Conservation (phyloP, 2,329 filamentous ascomycete genomes). For the Penicillium decumbens region DNA sequence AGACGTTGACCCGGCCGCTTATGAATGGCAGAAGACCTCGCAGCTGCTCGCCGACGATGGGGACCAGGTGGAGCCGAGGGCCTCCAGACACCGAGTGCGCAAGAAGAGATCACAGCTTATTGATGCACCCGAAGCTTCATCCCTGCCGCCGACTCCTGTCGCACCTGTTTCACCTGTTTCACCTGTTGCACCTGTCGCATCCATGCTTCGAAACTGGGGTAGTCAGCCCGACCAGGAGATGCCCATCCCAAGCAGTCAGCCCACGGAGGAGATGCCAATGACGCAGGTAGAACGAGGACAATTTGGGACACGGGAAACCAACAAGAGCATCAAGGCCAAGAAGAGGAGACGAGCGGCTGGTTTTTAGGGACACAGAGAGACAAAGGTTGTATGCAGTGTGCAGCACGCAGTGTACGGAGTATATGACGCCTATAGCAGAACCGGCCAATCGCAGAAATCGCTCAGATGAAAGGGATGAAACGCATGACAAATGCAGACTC, state of each 20-base stretch:
- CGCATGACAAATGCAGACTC: not conserved
- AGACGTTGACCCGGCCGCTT: conserved; percentile 31
- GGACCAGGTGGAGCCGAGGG: conserved; percentile 11
- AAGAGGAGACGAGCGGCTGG: conserved; percentile 42
- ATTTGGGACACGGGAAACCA: conserved; percentile 36
- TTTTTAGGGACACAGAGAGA: conserved; percentile 27
- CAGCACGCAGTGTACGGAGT: not conserved
- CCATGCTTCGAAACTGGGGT: conserved; percentile 27
- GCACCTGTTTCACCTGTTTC: conserved; percentile 20
- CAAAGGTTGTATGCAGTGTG: not conserved
- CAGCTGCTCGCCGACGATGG: conserved; percentile 20
- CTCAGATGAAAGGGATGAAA: conserved; percentile 12
- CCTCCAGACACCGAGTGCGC: conserved; percentile 22
- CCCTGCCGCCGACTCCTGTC: conserved; percentile 24
- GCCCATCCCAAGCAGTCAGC: conserved; percentile 34
- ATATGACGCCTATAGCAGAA: conserved; percentile 1
- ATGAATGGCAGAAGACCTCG: conserved; percentile 32
- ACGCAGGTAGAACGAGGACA: conserved; percentile 40
- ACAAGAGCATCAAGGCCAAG: conserved; percentile 31
- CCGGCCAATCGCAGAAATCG: conserved; percentile 18
- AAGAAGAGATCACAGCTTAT: conserved; percentile 26
- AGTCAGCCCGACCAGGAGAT: conserved; percentile 29
- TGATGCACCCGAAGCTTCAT: conserved; percentile 11
- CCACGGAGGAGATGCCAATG: conserved; percentile 34
- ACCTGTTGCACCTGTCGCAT: conserved; percentile 20